Evolutionary conservation across 2,329 filamentous ascomycete species (phyloP).

Genomic region (Myriangium duriaei): DNA sequence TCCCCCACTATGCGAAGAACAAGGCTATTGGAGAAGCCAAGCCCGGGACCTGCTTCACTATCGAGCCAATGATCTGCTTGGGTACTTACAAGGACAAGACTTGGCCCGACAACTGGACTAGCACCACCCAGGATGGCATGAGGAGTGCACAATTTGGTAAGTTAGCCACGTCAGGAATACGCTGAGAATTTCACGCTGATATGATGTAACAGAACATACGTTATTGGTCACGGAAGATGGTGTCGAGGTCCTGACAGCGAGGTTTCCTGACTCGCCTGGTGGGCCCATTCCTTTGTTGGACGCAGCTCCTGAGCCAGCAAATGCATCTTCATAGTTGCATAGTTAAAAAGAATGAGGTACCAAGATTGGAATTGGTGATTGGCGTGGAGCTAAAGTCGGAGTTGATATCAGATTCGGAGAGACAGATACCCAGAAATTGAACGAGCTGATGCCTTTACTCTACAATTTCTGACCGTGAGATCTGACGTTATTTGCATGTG

Average conservation of each 20-base stretch:
- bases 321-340: not conserved
- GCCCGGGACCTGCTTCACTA: constrained; percentile 96
- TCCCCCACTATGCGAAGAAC: constrained; percentile 97
- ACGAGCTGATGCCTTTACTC: too few relatives aligned
- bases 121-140: constrained; percentile 79
- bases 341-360: too few relatives aligned
- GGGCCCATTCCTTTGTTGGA: constrained; percentile 53
- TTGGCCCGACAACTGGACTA: constrained; percentile 99
- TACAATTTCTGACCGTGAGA: too few relatives aligned
- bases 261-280: constrained; percentile 60
- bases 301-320: not conserved
- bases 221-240: constrained; percentile 72
- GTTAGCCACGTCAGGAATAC: constrained; percentile 21
- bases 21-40: constrained; percentile 92
- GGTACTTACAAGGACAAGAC: constrained; percentile 87
- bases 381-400: too few relatives aligned
- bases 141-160: constrained; percentile 83
- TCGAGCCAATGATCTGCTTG: constrained; percentile 94
- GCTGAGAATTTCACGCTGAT: not conserved
- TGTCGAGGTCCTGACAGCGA: constrained; percentile 68
- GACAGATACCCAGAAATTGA: too few relatives aligned
- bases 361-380: too few relatives aligned
- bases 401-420: too few relatives aligned
- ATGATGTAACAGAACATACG: constrained; percentile 53
- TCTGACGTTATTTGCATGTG: too few relatives aligned